A percentile compares a stretch with the other conserved stretches of the same genome.
Conservation (phyloP, 1,284 basidiomycete genomes). For the Ceratobasidium sp. region DNA sequence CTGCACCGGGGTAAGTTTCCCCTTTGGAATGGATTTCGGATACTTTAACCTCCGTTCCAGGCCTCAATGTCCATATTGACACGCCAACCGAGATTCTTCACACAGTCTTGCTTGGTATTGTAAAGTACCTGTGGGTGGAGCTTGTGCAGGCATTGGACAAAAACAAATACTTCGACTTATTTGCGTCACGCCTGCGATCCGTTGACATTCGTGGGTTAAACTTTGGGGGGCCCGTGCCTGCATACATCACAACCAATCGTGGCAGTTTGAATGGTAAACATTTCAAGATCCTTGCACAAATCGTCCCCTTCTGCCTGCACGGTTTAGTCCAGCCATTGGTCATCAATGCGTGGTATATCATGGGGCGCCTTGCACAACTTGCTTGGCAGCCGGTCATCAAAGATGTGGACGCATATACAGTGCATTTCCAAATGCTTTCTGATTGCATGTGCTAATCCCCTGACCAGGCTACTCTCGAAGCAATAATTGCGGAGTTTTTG, state of each 20-base stretch:
- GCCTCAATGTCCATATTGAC: constrained; percentile 49
- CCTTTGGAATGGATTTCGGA: not conserved
- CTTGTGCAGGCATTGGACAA: constrained; percentile 40
- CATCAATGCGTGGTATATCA: constrained; percentile 44
- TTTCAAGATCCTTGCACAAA: constrained; percentile 47
- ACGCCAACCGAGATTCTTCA: constrained; percentile 52
- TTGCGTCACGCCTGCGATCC: constrained; percentile 43
- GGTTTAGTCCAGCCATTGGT: constrained; percentile 44
- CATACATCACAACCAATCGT: constrained; percentile 46
- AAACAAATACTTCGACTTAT: constrained; percentile 26
- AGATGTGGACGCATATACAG: constrained; percentile 43
- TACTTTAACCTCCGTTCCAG: constrained; percentile 34
- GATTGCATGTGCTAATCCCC: not conserved
- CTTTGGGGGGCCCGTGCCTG: constrained; percentile 17
- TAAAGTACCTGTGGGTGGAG: constrained; percentile 52
- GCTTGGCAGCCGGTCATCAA: constrained; percentile 47
- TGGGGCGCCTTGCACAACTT: constrained; percentile 45
- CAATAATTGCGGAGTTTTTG: constrained; percentile 12
- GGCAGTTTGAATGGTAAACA: constrained; percentile 48
- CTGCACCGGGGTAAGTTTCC: not conserved
- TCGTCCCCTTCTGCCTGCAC: constrained; percentile 46
- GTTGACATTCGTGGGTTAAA: constrained; percentile 15
- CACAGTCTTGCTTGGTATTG: constrained; percentile 49
- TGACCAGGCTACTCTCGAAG: not conserved
- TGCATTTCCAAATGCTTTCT: constrained; percentile 15